phyloP scores from a whole-genome alignment of 805 yeast genomes.

The Wickerhamomyces ciferrii region DNA sequence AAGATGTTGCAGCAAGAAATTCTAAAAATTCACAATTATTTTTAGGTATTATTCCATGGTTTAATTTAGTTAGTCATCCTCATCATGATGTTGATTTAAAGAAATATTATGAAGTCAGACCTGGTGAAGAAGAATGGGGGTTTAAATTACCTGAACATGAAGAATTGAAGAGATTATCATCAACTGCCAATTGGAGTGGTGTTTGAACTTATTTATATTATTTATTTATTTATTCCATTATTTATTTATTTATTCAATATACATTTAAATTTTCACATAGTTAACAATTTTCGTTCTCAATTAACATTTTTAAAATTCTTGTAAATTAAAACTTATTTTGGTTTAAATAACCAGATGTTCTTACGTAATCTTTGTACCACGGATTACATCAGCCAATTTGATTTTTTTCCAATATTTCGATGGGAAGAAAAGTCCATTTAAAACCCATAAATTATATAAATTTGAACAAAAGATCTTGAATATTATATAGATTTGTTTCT shows the following conservation, averaged over 20 bases:
- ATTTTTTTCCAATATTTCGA: no score
- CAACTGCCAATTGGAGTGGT: not conserved
- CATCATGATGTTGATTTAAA: slow-evolving; percentile 73
- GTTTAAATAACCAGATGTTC: no score
- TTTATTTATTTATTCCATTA: slow-evolving; percentile 7
- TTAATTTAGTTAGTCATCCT: slow-evolving; percentile 75
- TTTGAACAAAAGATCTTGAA: no score
- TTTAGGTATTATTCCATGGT: slow-evolving; percentile 69
- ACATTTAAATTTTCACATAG: no score
- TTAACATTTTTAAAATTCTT: no score
- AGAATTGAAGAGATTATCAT: not conserved
- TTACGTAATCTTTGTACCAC: not conserved
- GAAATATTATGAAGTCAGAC: slow-evolving; percentile 32
- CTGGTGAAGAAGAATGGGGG: slow-evolving; percentile 20
- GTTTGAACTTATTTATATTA: slow-evolving; percentile 1
- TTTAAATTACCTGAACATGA: slow-evolving; percentile 18
- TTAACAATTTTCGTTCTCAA: no score
- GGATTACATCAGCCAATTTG: not conserved
- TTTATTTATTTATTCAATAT: slow-evolving; percentile 1
- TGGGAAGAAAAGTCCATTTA: not conserved
- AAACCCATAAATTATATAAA: no score
- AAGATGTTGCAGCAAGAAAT: slow-evolving; percentile 72
- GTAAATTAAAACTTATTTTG: no score
- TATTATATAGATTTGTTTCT: no score
- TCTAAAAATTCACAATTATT: slow-evolving; percentile 64